Percentiles rank a stretch among this genome's conserved stretches.
Conservation (phyloP, 139 green algal genomes). For the Closterium sp. region DNA sequence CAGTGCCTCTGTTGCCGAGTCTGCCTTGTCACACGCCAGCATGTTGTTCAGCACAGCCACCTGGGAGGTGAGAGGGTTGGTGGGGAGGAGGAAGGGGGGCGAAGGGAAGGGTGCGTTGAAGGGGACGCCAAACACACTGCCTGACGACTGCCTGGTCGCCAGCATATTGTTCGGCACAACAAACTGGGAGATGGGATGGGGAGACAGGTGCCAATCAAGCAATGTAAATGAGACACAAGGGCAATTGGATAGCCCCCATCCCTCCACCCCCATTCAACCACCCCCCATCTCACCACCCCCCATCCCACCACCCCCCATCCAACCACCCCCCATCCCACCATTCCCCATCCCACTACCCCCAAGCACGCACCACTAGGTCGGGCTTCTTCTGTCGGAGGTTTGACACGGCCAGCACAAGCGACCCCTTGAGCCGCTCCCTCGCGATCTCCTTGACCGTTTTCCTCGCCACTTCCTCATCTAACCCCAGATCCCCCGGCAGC, state of each 20-base stretch:
- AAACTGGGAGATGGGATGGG: not conserved
- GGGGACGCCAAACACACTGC: too few species aligned
- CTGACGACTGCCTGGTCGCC: slow-evolving; percentile 1
- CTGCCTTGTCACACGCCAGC: slow-evolving; percentile 54
- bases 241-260: too few species aligned
- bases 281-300: too few species aligned
- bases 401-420: slow-evolving; percentile 70
- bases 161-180: slow-evolving; percentile 30
- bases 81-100: not conserved
- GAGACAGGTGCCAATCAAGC: too few species aligned
- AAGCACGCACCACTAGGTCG: slow-evolving; percentile 49
- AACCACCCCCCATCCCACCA: not conserved
- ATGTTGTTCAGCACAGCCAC: slow-evolving; percentile 40
- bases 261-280: too few species aligned
- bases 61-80: not conserved
- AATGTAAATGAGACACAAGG: too few species aligned
- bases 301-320: too few species aligned
- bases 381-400: slow-evolving; percentile 73
- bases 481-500: slow-evolving; percentile 68
- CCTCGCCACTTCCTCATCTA: slow-evolving; percentile 60
- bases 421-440: slow-evolving; percentile 66
- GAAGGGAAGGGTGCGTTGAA: too few species aligned
- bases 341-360: not conserved
- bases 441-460: slow-evolving; percentile 58
- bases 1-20: slow-evolving; percentile 58